Evolutionary conservation across 163 green algal species (phyloP), one percentile per base, ranked within the genome.

Genomic region (Chlamydomonas reinhardtii): DNA sequence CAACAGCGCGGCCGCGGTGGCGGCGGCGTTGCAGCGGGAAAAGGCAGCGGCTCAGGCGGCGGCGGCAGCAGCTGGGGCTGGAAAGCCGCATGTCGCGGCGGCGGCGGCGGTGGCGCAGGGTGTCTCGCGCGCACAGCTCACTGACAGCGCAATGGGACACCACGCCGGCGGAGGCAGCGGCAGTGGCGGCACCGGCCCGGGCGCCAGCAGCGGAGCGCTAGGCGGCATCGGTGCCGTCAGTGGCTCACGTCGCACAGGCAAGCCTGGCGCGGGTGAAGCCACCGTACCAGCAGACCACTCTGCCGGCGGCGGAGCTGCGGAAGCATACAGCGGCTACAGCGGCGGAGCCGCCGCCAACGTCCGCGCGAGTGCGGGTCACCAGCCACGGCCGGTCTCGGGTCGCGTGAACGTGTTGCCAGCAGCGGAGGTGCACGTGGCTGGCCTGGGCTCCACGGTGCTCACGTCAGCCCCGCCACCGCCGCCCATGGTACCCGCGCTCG

Each of bases 1-100:
- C 48, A 56, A 56, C 48, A 56, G 48, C 48, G 48, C 97, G 56
- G 84, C 96, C 24, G 92, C 75, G 9, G 61, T 62, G 64, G 29
- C 6, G 64, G 29, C 17, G 43, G 65, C 20, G 56, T 3, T 25
- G 52, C 32, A 37, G 37, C 29, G 34, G 32, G 19, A 52, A 17
- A 20, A 35, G 64, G 64, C 27, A 9, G 64, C 14, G 29, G 29
- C 88, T 34, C 65, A 70, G 73, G 54, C 56, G 4, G 79, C 48
- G n/a, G 22, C 74, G 66, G 78, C 78, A 19, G 68, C 78, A 43
- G 69, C 69, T 12, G 68, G 65, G 15, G 70, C 56, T 14, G 64
- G 39, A 59, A 34, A 48, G 39, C 62, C 39, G 17, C 29, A 48
- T 19, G 76, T 17, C 22, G 81, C 35, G 2, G 74, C n/a, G 20